Evolutionary conservation across 208 protist species (phyloP).

Genomic region (Acanthamoeba culbertsoni): DNA sequence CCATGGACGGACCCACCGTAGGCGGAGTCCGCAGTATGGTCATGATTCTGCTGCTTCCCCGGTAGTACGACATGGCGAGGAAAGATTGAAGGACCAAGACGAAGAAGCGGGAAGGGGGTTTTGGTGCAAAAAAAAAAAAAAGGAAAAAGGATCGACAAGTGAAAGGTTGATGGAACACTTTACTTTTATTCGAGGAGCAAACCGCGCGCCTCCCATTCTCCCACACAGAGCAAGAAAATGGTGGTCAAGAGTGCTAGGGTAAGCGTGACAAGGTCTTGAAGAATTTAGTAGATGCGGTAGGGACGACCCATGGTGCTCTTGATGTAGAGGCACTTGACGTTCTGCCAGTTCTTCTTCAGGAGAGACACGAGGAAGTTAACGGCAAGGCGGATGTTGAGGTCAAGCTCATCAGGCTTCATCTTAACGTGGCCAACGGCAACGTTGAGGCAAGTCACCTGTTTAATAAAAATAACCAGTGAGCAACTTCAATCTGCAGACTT

Average conservation of each 20-base stretch:
- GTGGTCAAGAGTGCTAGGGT: constrained; percentile 15
- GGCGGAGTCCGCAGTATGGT: neutral
- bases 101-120: neutral
- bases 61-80: neutral
- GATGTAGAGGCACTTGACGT: constrained; percentile 98
- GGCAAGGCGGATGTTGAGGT: constrained; percentile 94
- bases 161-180: neutral
- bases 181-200: constrained; percentile 2
- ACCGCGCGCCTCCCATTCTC: constrained; percentile 15
- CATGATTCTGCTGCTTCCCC: neutral
- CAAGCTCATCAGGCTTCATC: constrained; percentile 94
- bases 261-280: neutral
- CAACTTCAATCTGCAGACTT: no score
- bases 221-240: neutral
- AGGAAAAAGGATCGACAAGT: neutral
- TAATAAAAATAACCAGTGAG: no score
- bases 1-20: neutral
- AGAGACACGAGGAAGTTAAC: constrained; percentile 99
- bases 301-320: constrained; percentile 99
- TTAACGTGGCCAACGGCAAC: constrained; percentile 96
- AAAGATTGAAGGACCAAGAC: neutral
- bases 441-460: constrained; percentile 96
- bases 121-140: neutral
- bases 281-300: constrained; percentile 95
- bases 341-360: constrained; percentile 99